phyloP scores from a whole-genome alignment of 352 stramenopile genomes.

The Phytophthora hibernalis region DNA sequence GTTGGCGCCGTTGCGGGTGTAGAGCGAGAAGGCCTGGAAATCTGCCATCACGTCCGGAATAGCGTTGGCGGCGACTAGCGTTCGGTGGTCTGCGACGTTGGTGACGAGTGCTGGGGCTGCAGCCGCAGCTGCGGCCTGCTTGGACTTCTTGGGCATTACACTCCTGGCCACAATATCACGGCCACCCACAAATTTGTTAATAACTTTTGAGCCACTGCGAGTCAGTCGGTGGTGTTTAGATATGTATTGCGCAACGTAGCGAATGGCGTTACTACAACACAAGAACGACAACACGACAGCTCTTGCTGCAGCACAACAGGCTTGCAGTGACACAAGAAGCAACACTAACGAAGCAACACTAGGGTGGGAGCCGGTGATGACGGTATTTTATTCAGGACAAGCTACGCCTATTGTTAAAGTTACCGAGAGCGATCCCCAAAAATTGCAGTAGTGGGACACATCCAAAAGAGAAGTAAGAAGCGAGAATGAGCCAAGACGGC shows the following conservation, averaged over 20 bases:
- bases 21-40: constrained; percentile 67
- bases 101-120: constrained; percentile 15
- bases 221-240: too few relatives aligned
- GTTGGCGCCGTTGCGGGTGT: constrained; percentile 56
- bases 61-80: constrained; percentile 61
- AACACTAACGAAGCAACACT: constrained; percentile 1
- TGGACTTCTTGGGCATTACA: constrained; percentile 13
- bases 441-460: too few relatives aligned
- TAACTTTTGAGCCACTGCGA: too few relatives aligned
- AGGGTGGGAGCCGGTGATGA: neutral
- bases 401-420: constrained; percentile 7
- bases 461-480: too few relatives aligned
- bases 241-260: too few relatives aligned
- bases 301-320: constrained; percentile 6
- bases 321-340: neutral
- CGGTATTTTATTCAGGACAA: constrained; percentile 1
- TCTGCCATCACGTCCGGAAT: constrained; percentile 64
- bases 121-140: constrained; percentile 12
- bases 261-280: constrained; percentile 7
- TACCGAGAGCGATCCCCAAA: neutral
- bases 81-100: constrained; percentile 10
- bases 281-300: constrained; percentile 10
- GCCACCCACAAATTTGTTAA: too few relatives aligned
- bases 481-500: too few relatives aligned
- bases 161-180: too few relatives aligned